Percentiles rank a stretch among this genome's conserved stretches.
Evolutionary conservation across 345 rosid species (phyloP).

Genomic region (Ailanthus altissimus): DNA sequence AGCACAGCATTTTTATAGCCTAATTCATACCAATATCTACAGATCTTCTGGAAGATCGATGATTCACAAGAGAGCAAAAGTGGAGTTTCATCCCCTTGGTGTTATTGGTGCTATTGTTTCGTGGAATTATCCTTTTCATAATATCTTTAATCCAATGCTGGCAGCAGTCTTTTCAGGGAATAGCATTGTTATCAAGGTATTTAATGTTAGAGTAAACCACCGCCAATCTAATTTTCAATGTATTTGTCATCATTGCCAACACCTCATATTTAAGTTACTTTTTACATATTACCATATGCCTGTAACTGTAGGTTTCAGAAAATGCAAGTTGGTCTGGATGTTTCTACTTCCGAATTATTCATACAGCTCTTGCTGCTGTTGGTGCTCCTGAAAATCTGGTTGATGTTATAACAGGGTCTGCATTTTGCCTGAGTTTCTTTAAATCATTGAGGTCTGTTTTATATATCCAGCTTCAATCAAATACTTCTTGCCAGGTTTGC

Average conservation of each 20-base stretch:
- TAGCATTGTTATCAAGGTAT: conserved; percentile 87
- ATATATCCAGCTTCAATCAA: conserved; percentile 18
- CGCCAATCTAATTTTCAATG: conserved; percentile 4
- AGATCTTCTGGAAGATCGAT: conserved; percentile 97
- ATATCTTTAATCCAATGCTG: conserved; percentile 95
- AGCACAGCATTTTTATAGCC: neutral
- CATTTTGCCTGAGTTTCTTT: conserved; percentile 18
- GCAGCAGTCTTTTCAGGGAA: conserved; percentile 98
- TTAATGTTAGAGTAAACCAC: neutral
- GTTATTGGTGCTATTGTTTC: conserved; percentile 97
- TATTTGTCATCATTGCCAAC: neutral
- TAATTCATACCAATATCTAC: conserved; percentile 22
- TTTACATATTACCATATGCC: conserved; percentile 26
- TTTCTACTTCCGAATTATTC: conserved; percentile 89
- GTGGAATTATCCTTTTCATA: conserved; percentile 99
- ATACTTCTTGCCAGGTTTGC: conserved; percentile 57
- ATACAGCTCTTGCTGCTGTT: conserved; percentile 94
- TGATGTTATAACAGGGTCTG: conserved; percentile 91
- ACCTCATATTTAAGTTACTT: conserved; percentile 17
- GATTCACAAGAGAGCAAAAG: conserved; percentile 88
- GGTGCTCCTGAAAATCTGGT: conserved; percentile 97
- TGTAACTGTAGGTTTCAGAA: conserved; percentile 71
- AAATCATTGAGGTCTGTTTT: conserved; percentile 3
- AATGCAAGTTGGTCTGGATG: conserved; percentile 97
- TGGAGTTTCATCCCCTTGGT: conserved; percentile 93